A percentile compares a stretch with the other conserved stretches of the same genome.
phyloP scores from a whole-genome alignment of 1,139 yeast species.

The Candida tetrigidarum region DNA sequence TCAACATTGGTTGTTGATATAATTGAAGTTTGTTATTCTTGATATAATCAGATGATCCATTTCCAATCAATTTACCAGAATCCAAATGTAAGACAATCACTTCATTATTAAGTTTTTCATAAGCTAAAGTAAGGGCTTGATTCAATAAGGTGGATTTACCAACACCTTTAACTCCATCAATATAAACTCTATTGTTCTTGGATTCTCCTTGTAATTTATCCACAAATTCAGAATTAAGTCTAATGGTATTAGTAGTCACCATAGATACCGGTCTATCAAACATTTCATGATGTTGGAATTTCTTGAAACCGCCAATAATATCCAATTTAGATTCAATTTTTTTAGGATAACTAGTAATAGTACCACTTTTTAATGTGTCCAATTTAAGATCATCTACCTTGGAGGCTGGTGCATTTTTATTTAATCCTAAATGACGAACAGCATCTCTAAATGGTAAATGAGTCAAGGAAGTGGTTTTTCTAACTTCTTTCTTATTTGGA shows the following conservation, averaged over 20 bases:
- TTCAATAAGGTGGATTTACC: slow-evolving; percentile 81
- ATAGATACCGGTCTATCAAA: slow-evolving; percentile 61
- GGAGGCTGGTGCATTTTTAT: slow-evolving; percentile 26
- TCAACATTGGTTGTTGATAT: slow-evolving; percentile 83
- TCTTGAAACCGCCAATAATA: slow-evolving; percentile 60
- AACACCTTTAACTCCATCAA: slow-evolving; percentile 74
- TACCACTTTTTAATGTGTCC: slow-evolving; percentile 3
- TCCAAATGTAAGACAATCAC: slow-evolving; percentile 69
- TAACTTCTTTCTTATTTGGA: slow-evolving; percentile 28
- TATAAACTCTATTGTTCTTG: slow-evolving; percentile 52
- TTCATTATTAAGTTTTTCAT: slow-evolving; percentile 48
- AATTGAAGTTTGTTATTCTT: slow-evolving; percentile 51
- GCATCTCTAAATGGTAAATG: slow-evolving; percentile 47
- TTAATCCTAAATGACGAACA: slow-evolving; percentile 38
- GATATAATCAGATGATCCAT: slow-evolving; percentile 75
- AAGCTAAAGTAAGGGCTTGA: slow-evolving; percentile 65
- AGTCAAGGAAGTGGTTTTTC: slow-evolving; percentile 41
- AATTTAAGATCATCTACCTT: slow-evolving; percentile 3
- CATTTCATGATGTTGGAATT: slow-evolving; percentile 66
- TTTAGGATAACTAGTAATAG: slow-evolving; percentile 30
- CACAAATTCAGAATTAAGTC: slow-evolving; percentile 30
- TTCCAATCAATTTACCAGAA: slow-evolving; percentile 60
- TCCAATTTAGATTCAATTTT: slow-evolving; percentile 29
- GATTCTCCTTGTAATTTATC: slow-evolving; percentile 24
- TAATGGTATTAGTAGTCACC: slow-evolving; percentile 40